Percentiles rank a stretch among this genome's conserved stretches.
These are phyloP conservation scores for Diaporthe sp. DNA, from an alignment of 2,329 filamentous ascomycete species.

Conservation along the genomic window DNA sequence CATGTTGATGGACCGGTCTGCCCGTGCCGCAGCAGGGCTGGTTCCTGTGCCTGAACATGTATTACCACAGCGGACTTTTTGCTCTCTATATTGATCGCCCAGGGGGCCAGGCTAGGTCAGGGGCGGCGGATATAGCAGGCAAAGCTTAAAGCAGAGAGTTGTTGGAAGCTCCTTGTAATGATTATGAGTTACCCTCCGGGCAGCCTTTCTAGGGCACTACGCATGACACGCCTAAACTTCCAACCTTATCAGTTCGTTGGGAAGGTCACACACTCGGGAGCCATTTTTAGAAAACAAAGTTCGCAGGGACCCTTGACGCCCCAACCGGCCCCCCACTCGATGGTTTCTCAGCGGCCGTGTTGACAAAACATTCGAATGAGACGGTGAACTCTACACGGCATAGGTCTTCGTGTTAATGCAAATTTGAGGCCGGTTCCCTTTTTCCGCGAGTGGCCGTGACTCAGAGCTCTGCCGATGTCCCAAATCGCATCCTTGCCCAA, in stretches of 20 bases:
- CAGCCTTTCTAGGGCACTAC: conserved; percentile 16
- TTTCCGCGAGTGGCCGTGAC: conserved; percentile 3
- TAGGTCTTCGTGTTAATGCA: not conserved
- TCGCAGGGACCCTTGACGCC: conserved; percentile 2
- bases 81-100: not conserved
- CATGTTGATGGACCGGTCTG: conserved; percentile 1
- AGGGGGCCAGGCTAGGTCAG: not conserved
- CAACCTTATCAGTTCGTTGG: conserved; percentile 25
- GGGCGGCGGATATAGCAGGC: not conserved
- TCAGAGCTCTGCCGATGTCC: not conserved
- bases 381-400: not conserved
- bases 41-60: not conserved
- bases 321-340: not conserved
- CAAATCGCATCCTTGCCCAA: not conserved
- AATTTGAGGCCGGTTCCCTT: not conserved
- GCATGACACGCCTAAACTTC: conserved; percentile 17
- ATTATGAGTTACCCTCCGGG: conserved; percentile 9
- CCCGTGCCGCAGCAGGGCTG: conserved; percentile 5
- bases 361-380: conserved; percentile 7
- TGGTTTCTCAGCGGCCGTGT: not conserved
- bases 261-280: conserved; percentile 6
- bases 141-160: conserved; percentile 11
- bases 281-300: conserved; percentile 22
- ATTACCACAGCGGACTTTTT: not conserved
- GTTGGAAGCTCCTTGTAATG: not conserved